A percentile compares a stretch with the other conserved stretches of the same genome.
phyloP scores from a whole-genome alignment of 1,284 basidiomycete genomes.

The Cryptococcus amylolentus region DNA sequence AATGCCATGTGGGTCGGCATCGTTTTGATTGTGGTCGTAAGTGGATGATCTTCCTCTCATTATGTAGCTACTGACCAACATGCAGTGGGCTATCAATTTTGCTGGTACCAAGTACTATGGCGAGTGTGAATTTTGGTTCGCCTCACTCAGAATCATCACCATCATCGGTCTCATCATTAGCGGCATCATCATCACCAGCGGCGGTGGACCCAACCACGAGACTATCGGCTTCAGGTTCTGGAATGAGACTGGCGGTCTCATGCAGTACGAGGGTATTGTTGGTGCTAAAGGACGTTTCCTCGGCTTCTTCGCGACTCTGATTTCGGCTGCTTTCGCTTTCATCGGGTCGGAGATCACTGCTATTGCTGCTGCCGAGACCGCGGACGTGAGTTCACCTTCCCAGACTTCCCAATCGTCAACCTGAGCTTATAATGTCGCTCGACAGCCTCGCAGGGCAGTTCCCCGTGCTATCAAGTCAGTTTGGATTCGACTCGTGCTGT shows the following conservation, averaged over 20 bases:
- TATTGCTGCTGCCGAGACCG: slow-evolving; percentile 38
- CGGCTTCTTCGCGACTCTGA: slow-evolving; percentile 25
- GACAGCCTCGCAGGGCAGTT: neutral
- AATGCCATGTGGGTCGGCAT: slow-evolving; percentile 15
- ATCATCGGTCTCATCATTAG: slow-evolving; percentile 4
- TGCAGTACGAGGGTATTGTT: neutral
- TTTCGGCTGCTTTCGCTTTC: slow-evolving; percentile 34
- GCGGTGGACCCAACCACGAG: slow-evolving; percentile 1
- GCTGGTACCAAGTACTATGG: slow-evolving; percentile 44
- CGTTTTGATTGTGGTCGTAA: neutral
- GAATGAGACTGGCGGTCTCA: slow-evolving; percentile 6
- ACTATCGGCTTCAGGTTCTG: slow-evolving; percentile 1
- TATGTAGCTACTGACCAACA: neutral
- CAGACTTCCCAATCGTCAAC: no score
- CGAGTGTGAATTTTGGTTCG: slow-evolving; percentile 64
- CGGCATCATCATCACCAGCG: neutral
- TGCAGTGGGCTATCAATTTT: slow-evolving; percentile 12
- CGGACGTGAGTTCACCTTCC: neutral
- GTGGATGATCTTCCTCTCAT: neutral
- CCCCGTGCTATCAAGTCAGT: slow-evolving; percentile 1
- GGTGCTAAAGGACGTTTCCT: neutral
- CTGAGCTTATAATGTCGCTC: neutral
- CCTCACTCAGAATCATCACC: slow-evolving; percentile 59
- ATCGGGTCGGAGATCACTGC: slow-evolving; percentile 28
- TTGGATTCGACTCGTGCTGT: neutral